phyloP scores from a whole-genome alignment of 2,329 filamentous ascomycete species.

The Chrysosporium queenslandicum region DNA sequence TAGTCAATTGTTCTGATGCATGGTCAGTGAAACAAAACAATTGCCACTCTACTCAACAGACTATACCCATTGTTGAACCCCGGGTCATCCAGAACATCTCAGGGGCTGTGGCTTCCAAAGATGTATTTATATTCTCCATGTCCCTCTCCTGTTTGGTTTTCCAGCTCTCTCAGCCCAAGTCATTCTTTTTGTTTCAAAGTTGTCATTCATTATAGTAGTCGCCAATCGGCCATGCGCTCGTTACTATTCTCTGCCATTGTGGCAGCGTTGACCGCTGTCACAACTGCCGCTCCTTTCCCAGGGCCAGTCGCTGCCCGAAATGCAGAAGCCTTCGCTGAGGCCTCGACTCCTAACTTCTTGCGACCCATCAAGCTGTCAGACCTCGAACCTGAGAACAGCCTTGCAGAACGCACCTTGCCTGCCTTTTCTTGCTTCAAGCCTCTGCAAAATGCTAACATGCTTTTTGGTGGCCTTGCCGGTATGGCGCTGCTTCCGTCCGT shows the following conservation, averaged over 20 bases:
- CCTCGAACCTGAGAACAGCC: conserved; percentile 6
- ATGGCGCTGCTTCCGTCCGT: conserved; percentile 5
- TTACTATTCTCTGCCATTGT: conserved; percentile 9
- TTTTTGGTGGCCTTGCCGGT: conserved; percentile 24
- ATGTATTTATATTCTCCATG: conserved; percentile 4
- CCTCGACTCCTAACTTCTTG: not conserved
- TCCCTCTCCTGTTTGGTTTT: not conserved
- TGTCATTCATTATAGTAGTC: conserved; percentile 2
- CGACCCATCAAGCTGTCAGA: conserved; percentile 6
- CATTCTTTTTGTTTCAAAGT: conserved; percentile 3
- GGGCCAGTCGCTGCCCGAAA: not conserved
- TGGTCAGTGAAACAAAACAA: not conserved
- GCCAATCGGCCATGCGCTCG: conserved; percentile 9
- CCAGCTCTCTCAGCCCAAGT: conserved; percentile 8
- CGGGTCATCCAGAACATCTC: not conserved
- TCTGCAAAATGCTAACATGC: conserved; percentile 19
- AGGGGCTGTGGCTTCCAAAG: not conserved
- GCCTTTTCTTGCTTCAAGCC: conserved; percentile 21
- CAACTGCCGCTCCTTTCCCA: conserved; percentile 9
- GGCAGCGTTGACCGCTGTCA: conserved; percentile 11
- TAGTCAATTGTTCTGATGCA: not conserved
- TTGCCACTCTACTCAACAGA: not conserved
- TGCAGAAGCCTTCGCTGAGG: not conserved
- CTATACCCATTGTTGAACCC: not conserved
- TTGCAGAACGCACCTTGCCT: conserved; percentile 15